Evolutionary conservation across 1,139 yeast genomes (phyloP), one percentile per base, ranked within the genome.

Genomic region (Pichia cactophila): DNA sequence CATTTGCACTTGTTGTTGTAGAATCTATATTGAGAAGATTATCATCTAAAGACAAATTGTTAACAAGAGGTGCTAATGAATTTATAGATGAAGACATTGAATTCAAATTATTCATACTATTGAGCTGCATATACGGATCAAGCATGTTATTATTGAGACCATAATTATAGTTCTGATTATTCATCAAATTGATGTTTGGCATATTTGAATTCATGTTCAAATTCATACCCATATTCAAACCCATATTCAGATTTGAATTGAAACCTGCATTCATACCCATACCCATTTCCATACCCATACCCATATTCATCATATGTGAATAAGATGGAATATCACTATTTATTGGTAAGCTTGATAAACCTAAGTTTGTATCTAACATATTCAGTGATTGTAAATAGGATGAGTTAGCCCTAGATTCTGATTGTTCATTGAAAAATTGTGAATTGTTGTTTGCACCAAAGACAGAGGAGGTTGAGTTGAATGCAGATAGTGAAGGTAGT

Each of bases 381-480:
- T 31, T 31, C 2, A 31, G n/a, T 11, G 35, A 12, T 12, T 31
- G 35, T 14, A 31, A 31, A 14, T 31, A 31, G 6, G 35, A 36
- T 9, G 39, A 36, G 12, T 36, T 36, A 17, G 39, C 20, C 23
- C 39, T 36, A n/a, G 39, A 36, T 36, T 36, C 39, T 7, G 39
- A 16, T 36, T 31, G 35, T 31, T 36, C 39, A 36, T 36, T 16
- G 39, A 36, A 36, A 16, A 36, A 36, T 7, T 47, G 51, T 11
- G 51, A 49, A 23, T 41, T 46, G 26, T 44, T 37, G 14, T 26
- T 33, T 11, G 42, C 9, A 40, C 48, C 54, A 43, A 52, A 54
- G 20, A 52, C 29, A 20, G 44, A 44, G 2, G 49, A 40, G 5
- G 49, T 49, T 1, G 59, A 48, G 26, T 44, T 50, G 8, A 28